phyloP scores from a whole-genome alignment of 306 rosid species.

The Rosa persica region DNA sequence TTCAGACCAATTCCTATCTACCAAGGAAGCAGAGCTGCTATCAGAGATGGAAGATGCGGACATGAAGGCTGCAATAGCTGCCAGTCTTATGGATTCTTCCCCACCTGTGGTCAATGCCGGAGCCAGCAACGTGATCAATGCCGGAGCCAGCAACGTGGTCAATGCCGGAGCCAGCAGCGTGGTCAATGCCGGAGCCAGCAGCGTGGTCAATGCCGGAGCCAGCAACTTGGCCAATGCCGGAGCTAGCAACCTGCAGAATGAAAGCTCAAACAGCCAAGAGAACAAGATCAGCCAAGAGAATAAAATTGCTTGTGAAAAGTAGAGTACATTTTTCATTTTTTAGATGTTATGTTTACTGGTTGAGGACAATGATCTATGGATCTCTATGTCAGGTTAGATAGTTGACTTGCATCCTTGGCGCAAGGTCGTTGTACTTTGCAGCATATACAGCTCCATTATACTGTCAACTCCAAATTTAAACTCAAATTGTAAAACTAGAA shows the following conservation, averaged over 20 bases:
- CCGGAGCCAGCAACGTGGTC: slow-evolving; percentile 12
- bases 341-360: slow-evolving; percentile 29
- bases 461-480: slow-evolving; percentile 26
- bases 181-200: slow-evolving; percentile 4
- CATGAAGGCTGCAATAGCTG: slow-evolving; percentile 91
- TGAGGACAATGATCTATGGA: slow-evolving; percentile 42
- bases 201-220: too few species aligned
- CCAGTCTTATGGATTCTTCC: slow-evolving; percentile 72
- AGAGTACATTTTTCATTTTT: slow-evolving; percentile 14
- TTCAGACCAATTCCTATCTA: slow-evolving; percentile 39
- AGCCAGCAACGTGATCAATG: slow-evolving; percentile 9
- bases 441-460: slow-evolving; percentile 36
- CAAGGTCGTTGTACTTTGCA: slow-evolving; percentile 39
- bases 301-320: slow-evolving; percentile 28
- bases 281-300: slow-evolving; percentile 2
- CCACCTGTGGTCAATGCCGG: slow-evolving; percentile 31
- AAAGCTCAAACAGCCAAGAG: slow-evolving; percentile 37
- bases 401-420: slow-evolving; percentile 39
- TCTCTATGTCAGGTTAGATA: slow-evolving; percentile 32
- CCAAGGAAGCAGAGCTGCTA: slow-evolving; percentile 51
- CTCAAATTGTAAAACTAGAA: slow-evolving; percentile 43
- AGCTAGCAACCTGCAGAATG: slow-evolving; percentile 34
- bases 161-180: too few species aligned
- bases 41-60: slow-evolving; percentile 81
- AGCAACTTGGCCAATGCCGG: slow-evolving; percentile 18